phyloP scores from a whole-genome alignment of 1,284 basidiomycete genomes.

The Naganishia sp. region DNA sequence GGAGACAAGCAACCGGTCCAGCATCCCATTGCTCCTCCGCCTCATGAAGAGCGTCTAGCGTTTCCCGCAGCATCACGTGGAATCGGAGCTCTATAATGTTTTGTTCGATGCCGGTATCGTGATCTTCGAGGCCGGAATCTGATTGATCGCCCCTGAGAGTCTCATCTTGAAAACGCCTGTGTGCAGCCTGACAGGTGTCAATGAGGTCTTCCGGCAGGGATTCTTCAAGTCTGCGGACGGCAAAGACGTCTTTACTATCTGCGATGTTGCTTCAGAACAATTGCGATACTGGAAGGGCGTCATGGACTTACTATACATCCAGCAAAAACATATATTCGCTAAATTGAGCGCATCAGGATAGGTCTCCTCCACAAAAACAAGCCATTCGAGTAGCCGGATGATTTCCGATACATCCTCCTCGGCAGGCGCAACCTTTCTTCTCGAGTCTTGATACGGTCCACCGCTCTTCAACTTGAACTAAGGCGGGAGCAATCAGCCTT shows the following conservation, averaged over 20 bases:
- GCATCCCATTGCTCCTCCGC: constrained; percentile 61
- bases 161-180: constrained; percentile 63
- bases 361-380: constrained; percentile 73
- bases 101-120: constrained; percentile 45
- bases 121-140: constrained; percentile 38
- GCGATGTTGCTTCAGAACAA: constrained; percentile 2
- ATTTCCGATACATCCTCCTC: constrained; percentile 58
- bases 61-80: constrained; percentile 57
- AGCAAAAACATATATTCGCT: constrained; percentile 78
- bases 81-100: constrained; percentile 46
- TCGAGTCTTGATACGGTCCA: neutral
- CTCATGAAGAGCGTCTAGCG: constrained; percentile 62
- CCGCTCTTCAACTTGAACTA: constrained; percentile 38
- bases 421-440: constrained; percentile 53
- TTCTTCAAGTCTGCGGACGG: constrained; percentile 64
- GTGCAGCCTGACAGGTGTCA: constrained; percentile 61
- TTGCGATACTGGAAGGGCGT: neutral
- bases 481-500: constrained; percentile 39
- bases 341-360: constrained; percentile 77
- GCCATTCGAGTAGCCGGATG: constrained; percentile 90
- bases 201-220: constrained; percentile 72
- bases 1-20: constrained; percentile 11
- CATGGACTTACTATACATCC: constrained; percentile 71
- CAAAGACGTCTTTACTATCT: constrained; percentile 72
- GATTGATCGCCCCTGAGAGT: constrained; percentile 65